phyloP scores from a whole-genome alignment of 106 monocot genomes.

The Apostasia ramifera region DNA sequence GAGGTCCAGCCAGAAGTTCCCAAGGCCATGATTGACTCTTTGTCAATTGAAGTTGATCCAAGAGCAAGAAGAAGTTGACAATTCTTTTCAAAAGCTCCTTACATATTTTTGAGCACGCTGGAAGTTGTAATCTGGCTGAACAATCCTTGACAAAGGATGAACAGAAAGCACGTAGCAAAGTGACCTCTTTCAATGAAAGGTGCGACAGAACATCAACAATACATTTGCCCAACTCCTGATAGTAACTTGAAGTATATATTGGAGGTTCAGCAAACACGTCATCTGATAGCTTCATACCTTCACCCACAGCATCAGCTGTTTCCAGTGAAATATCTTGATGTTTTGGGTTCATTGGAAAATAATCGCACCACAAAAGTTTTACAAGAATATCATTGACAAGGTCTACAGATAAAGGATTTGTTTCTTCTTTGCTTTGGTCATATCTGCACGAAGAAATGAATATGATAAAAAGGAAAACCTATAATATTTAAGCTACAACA shows the following conservation, averaged over 20 bases:
- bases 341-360: conserved; percentile 34
- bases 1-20: conserved; percentile 56
- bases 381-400: conserved; percentile 56
- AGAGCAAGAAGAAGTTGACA: conserved; percentile 40
- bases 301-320: conserved; percentile 10
- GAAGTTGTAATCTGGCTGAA: conserved; percentile 51
- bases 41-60: conserved; percentile 31
- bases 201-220: conserved; percentile 58
- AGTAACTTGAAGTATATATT: conserved; percentile 35
- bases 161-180: conserved; percentile 48
- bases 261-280: conserved; percentile 12
- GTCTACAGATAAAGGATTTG: conserved; percentile 23
- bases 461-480: neutral
- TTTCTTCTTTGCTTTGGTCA: conserved; percentile 21
- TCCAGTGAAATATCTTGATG: conserved; percentile 11
- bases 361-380: conserved; percentile 65
- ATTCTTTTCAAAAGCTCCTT: conserved; percentile 39
- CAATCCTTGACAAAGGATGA: conserved; percentile 52
- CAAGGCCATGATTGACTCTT: conserved; percentile 72
- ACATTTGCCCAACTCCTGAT: conserved; percentile 63
- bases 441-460: conserved; percentile 29
- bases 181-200: conserved; percentile 27
- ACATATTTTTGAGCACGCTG: conserved; percentile 25
- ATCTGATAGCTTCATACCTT: conserved; percentile 14
- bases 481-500: neutral